phyloP scores from a whole-genome alignment of 306 rosid genomes.

The Quercus agrifolia region DNA sequence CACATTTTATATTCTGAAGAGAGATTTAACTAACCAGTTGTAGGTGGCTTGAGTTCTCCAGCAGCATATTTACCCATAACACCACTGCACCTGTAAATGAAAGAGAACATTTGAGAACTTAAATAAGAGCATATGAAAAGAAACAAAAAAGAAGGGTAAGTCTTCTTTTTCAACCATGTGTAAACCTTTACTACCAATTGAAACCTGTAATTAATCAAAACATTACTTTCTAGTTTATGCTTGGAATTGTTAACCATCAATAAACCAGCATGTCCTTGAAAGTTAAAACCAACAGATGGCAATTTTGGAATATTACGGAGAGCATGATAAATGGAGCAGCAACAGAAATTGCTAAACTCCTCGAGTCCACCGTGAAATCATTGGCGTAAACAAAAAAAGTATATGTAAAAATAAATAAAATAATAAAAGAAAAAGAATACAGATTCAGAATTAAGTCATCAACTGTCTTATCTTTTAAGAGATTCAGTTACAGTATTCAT shows the following conservation, averaged over 20 bases:
- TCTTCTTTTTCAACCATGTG: not conserved
- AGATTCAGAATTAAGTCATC: not conserved
- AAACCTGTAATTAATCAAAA: not conserved
- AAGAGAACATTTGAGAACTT: slow-evolving; percentile 6
- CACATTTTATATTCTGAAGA: not conserved
- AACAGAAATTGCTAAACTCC: not conserved
- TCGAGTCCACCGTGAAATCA: not conserved
- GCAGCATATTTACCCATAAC: slow-evolving; percentile 99
- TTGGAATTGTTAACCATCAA: not conserved
- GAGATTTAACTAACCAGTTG: slow-evolving; percentile 49
- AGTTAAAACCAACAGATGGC: not conserved
- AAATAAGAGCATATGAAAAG: not conserved
- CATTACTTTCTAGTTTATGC: not conserved
- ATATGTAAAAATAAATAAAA: not conserved
- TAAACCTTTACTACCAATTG: not conserved
- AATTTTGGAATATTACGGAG: not conserved
- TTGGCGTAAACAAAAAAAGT: not conserved
- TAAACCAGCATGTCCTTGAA: not conserved
- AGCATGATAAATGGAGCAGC: not conserved
- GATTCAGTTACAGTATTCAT: not conserved
- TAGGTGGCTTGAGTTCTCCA: slow-evolving; percentile 95
- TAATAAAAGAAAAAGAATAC: not conserved
- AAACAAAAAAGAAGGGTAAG: not conserved
- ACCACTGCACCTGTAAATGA: slow-evolving; percentile 89
- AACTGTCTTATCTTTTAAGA: not conserved